A percentile compares a stretch with the other conserved stretches of the same genome.
Conservation (phyloP, 2,329 filamentous ascomycete species). For the Cytospora leucostoma region DNA sequence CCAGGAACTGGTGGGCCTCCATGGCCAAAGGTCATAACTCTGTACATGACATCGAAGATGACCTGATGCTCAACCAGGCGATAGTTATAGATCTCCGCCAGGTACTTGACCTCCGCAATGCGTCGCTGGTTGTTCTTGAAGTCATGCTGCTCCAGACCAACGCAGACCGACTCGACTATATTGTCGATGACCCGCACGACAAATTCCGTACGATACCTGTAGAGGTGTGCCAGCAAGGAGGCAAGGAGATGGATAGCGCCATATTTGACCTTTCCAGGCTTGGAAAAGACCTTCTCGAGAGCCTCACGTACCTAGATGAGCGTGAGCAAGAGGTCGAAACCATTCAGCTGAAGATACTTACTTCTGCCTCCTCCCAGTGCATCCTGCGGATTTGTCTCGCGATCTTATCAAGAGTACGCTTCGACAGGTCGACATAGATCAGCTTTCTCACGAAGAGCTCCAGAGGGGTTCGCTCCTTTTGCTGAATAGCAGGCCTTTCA, state of each 20-base stretch:
- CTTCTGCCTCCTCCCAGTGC: conserved; percentile 94
- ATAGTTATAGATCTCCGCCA: conserved; percentile 97
- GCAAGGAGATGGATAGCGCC: conserved; percentile 93
- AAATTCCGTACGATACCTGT: conserved; percentile 90
- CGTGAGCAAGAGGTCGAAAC: background rate
- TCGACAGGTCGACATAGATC: conserved; percentile 90
- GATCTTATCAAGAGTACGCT: conserved; percentile 90
- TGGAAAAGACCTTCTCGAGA: conserved; percentile 89
- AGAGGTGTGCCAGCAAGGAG: conserved; percentile 83
- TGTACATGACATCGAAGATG: conserved; percentile 94
- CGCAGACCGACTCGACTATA: conserved; percentile 80
- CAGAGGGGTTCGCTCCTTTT: conserved; percentile 92
- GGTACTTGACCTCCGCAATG: conserved; percentile 92
- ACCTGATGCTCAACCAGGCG: conserved; percentile 94
- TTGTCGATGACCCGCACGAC: conserved; percentile 91
- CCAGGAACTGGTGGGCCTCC: conserved; percentile 81
- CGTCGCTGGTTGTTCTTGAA: conserved; percentile 96
- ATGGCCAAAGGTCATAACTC: conserved; percentile 90
- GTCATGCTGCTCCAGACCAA: conserved; percentile 92
- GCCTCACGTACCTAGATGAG: conserved; percentile 48
- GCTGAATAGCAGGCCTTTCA: conserved; percentile 87
- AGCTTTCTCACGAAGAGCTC: conserved; percentile 92
- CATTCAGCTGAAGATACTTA: conserved; percentile 39
- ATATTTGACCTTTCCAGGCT: conserved; percentile 96
- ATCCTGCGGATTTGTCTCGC: conserved; percentile 92